Conservation (phyloP, 2,329 filamentous ascomycete species). For the Sphaerostilbella broomeana region DNA sequence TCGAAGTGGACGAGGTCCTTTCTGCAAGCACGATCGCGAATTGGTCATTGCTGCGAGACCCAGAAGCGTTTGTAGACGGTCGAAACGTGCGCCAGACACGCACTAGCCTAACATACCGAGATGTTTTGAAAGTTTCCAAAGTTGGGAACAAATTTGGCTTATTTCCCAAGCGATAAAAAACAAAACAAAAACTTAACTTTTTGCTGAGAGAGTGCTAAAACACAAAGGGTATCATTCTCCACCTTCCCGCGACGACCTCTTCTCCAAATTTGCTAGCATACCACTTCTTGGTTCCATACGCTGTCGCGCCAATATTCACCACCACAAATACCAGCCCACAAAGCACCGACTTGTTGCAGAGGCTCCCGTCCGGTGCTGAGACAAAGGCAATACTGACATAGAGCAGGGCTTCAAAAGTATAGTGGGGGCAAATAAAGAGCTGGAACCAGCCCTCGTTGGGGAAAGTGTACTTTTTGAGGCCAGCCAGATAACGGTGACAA, state of each 20-base stretch:
- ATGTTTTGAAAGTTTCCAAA: constrained; percentile 77
- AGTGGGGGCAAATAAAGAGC: constrained; percentile 76
- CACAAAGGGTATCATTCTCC: constrained; percentile 70
- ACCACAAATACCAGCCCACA: constrained; percentile 66
- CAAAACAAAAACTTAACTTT: not conserved
- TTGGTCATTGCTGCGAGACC: constrained; percentile 58
- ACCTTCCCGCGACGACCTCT: constrained; percentile 54
- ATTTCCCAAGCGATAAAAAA: constrained; percentile 33
- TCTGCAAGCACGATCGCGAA: constrained; percentile 59
- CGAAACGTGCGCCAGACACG: constrained; percentile 52
- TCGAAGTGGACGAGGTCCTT: constrained; percentile 60
- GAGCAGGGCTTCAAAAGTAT: constrained; percentile 78
- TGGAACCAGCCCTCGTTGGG: constrained; percentile 68
- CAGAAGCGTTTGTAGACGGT: constrained; percentile 41
- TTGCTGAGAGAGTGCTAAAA: constrained; percentile 36
- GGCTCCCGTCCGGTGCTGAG: constrained; percentile 59
- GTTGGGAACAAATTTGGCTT: constrained; percentile 61
- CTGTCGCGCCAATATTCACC: constrained; percentile 76
- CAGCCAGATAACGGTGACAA: constrained; percentile 63
- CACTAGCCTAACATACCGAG: constrained; percentile 73
- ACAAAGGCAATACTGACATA: constrained; percentile 73
- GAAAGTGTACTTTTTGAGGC: constrained; percentile 74
- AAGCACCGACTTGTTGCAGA: constrained; percentile 67
- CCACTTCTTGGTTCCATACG: constrained; percentile 71
- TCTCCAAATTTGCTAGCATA: constrained; percentile 68